A percentile compares a stretch with the other conserved stretches of the same genome.
These are phyloP conservation scores for Trametes hirsuta DNA, from an alignment of 1,284 basidiomycete genomes.

Conservation along the genomic window DNA sequence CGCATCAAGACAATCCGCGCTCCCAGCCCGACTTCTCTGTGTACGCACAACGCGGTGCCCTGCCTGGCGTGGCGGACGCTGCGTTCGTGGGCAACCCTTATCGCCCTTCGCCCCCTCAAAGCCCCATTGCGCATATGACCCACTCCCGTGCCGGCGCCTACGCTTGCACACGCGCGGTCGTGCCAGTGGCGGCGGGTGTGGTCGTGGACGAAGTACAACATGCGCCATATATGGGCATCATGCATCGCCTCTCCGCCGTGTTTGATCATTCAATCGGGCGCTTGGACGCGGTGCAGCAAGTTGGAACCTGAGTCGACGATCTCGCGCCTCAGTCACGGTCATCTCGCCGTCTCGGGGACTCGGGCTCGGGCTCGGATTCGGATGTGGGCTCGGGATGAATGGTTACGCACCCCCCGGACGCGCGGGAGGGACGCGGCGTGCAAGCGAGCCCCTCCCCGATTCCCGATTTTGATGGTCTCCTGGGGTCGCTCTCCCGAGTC, in stretches of 20 bases:
- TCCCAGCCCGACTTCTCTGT: not conserved
- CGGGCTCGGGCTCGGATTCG: no score
- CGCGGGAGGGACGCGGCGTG: no score
- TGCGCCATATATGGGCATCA: constrained; percentile 5
- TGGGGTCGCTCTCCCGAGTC: no score
- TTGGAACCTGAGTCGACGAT: not conserved
- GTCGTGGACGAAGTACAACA: not conserved
- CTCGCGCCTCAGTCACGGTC: no score
- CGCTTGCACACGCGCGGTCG: not conserved
- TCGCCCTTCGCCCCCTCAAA: no score
- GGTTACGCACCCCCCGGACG: no score
- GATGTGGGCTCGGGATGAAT: no score
- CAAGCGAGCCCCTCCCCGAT: no score
- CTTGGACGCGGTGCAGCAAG: constrained; percentile 9
- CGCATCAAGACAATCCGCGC: not conserved
- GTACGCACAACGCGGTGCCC: not conserved
- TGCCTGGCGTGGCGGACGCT: no score
- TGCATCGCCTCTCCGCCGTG: constrained; percentile 9
- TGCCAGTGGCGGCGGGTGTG: not conserved
- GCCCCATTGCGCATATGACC: no score
- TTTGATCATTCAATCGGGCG: constrained; percentile 10
- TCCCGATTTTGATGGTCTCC: not conserved
- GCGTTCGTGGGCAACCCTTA: no score
- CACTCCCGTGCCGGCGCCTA: not conserved
- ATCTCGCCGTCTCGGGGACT: no score